These are phyloP conservation scores for Botrytis medusae DNA, from an alignment of 2,329 filamentous ascomycete species.

Conservation along the genomic window DNA sequence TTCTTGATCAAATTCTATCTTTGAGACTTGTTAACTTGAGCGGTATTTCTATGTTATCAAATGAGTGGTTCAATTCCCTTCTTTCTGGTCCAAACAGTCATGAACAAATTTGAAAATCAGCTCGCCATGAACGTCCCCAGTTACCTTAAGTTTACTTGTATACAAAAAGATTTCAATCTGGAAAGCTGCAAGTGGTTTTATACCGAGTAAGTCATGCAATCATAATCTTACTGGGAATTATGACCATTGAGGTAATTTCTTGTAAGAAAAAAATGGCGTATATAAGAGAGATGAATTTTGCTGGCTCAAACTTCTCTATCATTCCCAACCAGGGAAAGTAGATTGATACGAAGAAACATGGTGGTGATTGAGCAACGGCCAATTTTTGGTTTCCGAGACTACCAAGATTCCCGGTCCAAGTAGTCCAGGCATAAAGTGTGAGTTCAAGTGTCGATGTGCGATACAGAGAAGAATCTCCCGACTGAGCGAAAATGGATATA, in stretches of 20 bases:
- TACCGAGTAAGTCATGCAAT: background rate
- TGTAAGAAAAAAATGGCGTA: background rate
- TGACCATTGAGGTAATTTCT: background rate
- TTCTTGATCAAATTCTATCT: background rate
- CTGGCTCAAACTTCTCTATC: background rate
- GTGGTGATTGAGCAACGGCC: background rate
- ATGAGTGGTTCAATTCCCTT: no score
- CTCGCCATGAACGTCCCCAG: background rate
- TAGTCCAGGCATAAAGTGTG: fast-evolving
- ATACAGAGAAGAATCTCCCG: background rate
- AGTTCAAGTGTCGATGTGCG: fast-evolving
- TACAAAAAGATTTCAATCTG: fast-evolving
- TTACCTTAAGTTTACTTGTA: background rate
- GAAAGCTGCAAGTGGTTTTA: background rate
- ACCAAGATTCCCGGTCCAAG: fast-evolving
- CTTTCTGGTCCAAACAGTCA: background rate
- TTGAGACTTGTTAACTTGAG: no score
- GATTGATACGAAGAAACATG: no score
- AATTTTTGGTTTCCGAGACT: background rate
- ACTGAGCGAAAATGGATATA: fast-evolving
- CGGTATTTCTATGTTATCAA: no score
- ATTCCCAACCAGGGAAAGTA: background rate
- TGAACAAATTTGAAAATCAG: fast-evolving
- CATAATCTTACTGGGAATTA: fast-evolving
- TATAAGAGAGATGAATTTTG: background rate